Evolutionary conservation across 768 basidiomycete genomes (phyloP).

Genomic region (Mycena amicta): DNA sequence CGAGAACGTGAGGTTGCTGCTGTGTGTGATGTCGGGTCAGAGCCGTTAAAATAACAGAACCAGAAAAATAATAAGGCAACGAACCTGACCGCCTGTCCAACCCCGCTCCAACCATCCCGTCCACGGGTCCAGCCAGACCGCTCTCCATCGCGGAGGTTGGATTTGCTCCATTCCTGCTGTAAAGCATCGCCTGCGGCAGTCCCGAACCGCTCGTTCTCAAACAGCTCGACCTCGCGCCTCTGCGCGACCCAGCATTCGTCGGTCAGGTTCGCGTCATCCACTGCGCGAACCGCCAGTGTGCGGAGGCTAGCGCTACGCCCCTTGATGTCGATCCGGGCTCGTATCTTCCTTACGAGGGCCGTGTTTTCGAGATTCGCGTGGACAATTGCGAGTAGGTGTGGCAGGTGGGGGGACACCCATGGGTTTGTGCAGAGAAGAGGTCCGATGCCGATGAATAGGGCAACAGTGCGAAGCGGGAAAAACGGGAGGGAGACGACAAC

Average conservation of each 20-base stretch:
- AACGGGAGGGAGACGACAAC: slow-evolving; percentile 45
- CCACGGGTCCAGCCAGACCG: slow-evolving; percentile 71
- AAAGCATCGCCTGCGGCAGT: slow-evolving; percentile 21
- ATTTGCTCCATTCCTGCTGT: slow-evolving; percentile 46
- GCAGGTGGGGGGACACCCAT: slow-evolving; percentile 32
- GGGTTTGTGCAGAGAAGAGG: slow-evolving; percentile 63
- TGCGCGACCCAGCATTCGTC: slow-evolving; percentile 68
- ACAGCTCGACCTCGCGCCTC: slow-evolving; percentile 71
- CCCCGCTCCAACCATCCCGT: slow-evolving; percentile 70
- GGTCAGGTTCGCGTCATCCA: slow-evolving; percentile 68
- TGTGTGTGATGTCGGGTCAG: slow-evolving; percentile 33
- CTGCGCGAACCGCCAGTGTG: slow-evolving; percentile 39
- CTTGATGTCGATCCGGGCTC: slow-evolving; percentile 2
- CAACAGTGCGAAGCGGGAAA: slow-evolving; percentile 51
- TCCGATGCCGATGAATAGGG: slow-evolving; percentile 49
- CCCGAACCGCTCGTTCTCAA: slow-evolving; percentile 77
- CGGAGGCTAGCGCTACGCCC: slow-evolving; percentile 18
- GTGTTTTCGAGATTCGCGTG: slow-evolving; percentile 3
- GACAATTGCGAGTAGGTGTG: slow-evolving; percentile 23
- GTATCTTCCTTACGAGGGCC: not conserved
- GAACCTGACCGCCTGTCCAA: slow-evolving; percentile 64
- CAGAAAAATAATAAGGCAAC: slow-evolving; percentile 27
- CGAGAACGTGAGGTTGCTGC: slow-evolving; percentile 80
- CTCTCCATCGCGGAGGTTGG: slow-evolving; percentile 47
- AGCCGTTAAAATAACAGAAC: slow-evolving; percentile 2